Evolutionary conservation across 768 basidiomycete species (phyloP).

Genomic region (Auriscalpium orientale): DNA sequence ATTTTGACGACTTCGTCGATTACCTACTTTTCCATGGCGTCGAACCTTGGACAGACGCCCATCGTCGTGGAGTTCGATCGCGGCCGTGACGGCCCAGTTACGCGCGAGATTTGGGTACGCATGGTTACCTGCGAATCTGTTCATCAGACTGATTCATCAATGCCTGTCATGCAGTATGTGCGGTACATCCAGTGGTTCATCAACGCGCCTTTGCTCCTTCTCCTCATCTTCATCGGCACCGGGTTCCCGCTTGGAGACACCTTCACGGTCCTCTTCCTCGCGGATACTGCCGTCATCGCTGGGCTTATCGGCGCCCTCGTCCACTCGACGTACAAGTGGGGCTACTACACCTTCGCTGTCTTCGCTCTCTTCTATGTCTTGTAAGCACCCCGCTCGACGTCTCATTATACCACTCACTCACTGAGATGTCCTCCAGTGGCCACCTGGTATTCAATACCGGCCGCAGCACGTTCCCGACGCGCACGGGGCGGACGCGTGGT

Average conservation of each 20-base stretch:
- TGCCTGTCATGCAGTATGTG: constrained; percentile 29
- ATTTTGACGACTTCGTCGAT: constrained; percentile 39
- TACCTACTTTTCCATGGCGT: constrained; percentile 49
- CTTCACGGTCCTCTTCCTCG: constrained; percentile 38
- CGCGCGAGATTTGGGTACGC: constrained; percentile 39
- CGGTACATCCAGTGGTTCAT: constrained; percentile 52
- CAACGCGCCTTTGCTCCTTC: constrained; percentile 44
- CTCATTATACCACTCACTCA: background rate
- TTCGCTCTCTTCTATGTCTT: constrained; percentile 42
- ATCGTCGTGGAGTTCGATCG: constrained; percentile 36
- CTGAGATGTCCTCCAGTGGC: constrained; percentile 1
- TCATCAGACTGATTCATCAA: background rate
- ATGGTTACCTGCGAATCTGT: background rate
- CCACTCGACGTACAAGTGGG: constrained; percentile 46
- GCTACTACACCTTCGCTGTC: constrained; percentile 40
- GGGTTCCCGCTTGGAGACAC: constrained; percentile 42
- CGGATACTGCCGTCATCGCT: constrained; percentile 36
- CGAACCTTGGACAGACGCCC: constrained; percentile 43
- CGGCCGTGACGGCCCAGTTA: constrained; percentile 18
- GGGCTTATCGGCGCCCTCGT: constrained; percentile 47
- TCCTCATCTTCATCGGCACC: constrained; percentile 38
- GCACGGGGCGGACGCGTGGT: constrained; percentile 22
- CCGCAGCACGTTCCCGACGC: constrained; percentile 11
- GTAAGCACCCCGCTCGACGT: constrained; percentile 24
- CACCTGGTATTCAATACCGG: background rate